Evolutionary conservation across 2,329 filamentous ascomycete species (phyloP).

Genomic region (Fonsecaea nubica): DNA sequence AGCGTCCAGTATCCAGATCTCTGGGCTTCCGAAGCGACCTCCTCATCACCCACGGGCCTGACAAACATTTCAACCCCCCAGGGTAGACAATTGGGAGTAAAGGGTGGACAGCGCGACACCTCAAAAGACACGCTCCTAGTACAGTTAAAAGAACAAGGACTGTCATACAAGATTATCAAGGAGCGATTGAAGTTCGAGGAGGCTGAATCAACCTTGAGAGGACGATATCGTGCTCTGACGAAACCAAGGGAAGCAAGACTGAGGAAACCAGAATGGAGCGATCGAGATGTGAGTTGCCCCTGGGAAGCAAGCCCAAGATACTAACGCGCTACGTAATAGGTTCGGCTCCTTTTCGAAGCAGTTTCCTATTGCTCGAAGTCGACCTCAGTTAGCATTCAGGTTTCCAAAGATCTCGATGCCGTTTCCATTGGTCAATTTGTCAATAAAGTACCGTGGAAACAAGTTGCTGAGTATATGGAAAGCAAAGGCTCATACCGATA

Average conservation of each 20-base stretch:
- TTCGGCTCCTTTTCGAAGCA: constrained; percentile 50
- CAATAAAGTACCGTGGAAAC: constrained; percentile 65
- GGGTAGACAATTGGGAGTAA: constrained; percentile 11
- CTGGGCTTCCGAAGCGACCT: constrained; percentile 1
- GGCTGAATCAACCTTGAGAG: constrained; percentile 57
- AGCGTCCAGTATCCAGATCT: constrained; percentile 2
- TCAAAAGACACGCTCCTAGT: constrained; percentile 51
- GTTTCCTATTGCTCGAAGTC: constrained; percentile 43
- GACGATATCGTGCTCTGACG: constrained; percentile 55
- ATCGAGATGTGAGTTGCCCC: constrained; percentile 51
- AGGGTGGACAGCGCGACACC: constrained; percentile 31
- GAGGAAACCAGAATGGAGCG: constrained; percentile 53
- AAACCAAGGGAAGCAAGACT: constrained; percentile 54
- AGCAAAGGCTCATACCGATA: constrained; percentile 65
- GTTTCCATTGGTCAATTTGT: constrained; percentile 32
- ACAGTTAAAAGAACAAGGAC: constrained; percentile 48
- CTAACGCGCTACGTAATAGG: constrained; percentile 42
- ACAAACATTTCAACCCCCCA: background rate
- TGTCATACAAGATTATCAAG: constrained; percentile 58
- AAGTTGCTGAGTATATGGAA: constrained; percentile 61
- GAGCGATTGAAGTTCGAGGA: constrained; percentile 51
- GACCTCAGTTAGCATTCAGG: constrained; percentile 15
- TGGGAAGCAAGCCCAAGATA: background rate
- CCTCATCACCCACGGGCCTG: background rate
- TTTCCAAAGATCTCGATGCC: constrained; percentile 19